A percentile compares a stretch with the other conserved stretches of the same genome.
Conservation (phyloP, 164 flowering plant species). For the Buxus sempervirens region DNA sequence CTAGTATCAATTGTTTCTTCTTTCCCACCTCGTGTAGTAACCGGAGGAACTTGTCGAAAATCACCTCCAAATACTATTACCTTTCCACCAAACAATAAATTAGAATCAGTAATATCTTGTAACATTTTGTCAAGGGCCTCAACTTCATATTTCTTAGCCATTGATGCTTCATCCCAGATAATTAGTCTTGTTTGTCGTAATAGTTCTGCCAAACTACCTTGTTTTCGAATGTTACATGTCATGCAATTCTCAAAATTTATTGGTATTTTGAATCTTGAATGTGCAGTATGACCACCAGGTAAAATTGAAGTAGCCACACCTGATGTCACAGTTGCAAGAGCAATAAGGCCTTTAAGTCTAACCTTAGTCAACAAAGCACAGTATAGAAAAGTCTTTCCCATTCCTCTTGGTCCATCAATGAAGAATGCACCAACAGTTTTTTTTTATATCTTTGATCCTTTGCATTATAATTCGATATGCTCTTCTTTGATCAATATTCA, state of each 20-base stretch:
- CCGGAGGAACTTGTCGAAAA: conserved; percentile 6
- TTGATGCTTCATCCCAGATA: conserved; percentile 15
- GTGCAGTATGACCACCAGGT: conserved; percentile 24
- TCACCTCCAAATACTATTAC: conserved; percentile 9
- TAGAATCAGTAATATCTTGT: not conserved
- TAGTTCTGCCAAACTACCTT: not conserved
- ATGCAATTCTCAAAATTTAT: not conserved
- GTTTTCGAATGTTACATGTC: conserved; percentile 3
- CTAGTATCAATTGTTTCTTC: conserved; percentile 4
- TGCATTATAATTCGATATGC: not conserved
- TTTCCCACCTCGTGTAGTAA: not conserved
- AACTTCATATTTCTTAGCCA: not conserved
- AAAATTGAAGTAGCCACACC: conserved; percentile 18
- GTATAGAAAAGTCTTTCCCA: conserved; percentile 20
- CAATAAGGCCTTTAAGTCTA: conserved; percentile 5
- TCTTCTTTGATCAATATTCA: not conserved
- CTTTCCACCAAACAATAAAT: conserved; percentile 5
- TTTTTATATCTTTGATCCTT: not conserved
- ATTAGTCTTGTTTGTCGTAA: not conserved
- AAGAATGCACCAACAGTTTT: conserved; percentile 5
- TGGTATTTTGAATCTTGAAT: conserved; percentile 26
- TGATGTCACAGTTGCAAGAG: conserved; percentile 13
- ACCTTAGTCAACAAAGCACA: conserved; percentile 13
- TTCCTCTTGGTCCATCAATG: conserved; percentile 23
- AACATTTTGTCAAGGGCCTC: conserved; percentile 9